Evolutionary conservation across 73 alveolate species (phyloP), one percentile per base, ranked within the genome.

Genomic region (Tetrahymena malaccensis): DNA sequence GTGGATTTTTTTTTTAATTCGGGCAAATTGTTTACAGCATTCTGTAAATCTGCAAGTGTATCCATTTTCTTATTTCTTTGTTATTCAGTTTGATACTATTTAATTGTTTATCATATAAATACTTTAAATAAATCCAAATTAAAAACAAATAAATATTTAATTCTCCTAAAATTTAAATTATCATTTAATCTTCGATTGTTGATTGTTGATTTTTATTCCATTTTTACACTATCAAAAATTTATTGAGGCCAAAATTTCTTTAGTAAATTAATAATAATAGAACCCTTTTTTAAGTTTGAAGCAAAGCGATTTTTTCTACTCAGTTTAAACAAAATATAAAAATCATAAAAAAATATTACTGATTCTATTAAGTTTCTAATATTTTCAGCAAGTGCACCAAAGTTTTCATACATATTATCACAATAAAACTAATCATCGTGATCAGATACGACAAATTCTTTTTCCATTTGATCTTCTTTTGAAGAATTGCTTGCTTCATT

Each of bases 361-460:
- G 85, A 85, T 35, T 95, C 96, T 5, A 98, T 99, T 44, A 97
- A 96, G 35, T 85, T 96, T 84, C 98, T 98, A 94, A 98, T 98
- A 85, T 96, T 97, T 40, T 96, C 98, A 25, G 99, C 99, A 93
- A 99, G 96, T 31, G 98, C 99, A 57, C 99, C 99, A 93, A 98
- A 99, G 96, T 98, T 99, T 94, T 97, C 94, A 84, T 94, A 97
- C 99, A 98, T 70, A 93, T 98, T 97, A 93, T 97, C 97, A 38
- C 94, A 85, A 58, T 94, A 97, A 94, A 97, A 97, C 85, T 96
- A 96, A 94, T 97, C 99, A 94, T 96, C 96, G 10, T 35, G 55
- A 34, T 94, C 43, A 43, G 97, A 31, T 27, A 85, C 83, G 17
- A 89, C 95, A 89, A 95, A 95, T 56, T 95, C 97, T 43, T 35